Base-by-base conservation (phyloP, 495 filamentous ascomycete genomes). In the Apiosordaria backusii region DNA sequence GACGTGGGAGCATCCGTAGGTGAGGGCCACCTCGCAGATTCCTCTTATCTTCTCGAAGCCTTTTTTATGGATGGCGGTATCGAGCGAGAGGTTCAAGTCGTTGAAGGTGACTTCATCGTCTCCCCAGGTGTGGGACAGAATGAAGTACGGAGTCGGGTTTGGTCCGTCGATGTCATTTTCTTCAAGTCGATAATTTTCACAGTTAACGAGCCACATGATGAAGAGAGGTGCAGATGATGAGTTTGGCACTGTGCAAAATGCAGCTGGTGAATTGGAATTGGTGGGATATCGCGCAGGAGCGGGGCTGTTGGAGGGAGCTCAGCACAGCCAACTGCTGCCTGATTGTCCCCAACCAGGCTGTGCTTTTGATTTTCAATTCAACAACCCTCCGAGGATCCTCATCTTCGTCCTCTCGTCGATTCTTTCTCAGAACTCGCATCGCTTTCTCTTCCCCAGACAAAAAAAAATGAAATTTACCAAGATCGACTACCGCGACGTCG, bases 81-180 rank as follows among this genome's bases (percentile, higher is more conserved):
- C 21, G 0, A 50, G 26, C 18, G 25, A 35, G 7, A 57, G 18
- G 9, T 53, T 25, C 23, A 71, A 64, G 4, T 68, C 65, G 0
- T 25, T 16, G 25, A 61, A 62, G 15, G 54, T 60, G 23, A 70
- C 64, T 53, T 74, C 71, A 10, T 68, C 67, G 2, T 65, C 62
- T 18, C 61, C 65, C 72, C 69, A 74, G 0, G 70, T 68, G 25
- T 70, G 69, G 0, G 70, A 74, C 0, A 72, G 27, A 3, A 71
- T 74, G 24, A 57, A 64, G 29, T 74, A 71, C 18, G 52, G 24
- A 15, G 15, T 60, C 21, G 55, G 18, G n/a, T 53, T 22, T 16
- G 55, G 55, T 13, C 35, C 54, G 13, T 26, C 40, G 57, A 61
- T 16, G 10, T 60, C 25, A 22, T 64, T 50, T 1, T n/a, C 1